Evolutionary conservation across 202 grass and related monocot genomes (phyloP), one percentile per base, ranked within the genome.

Genomic region (Setaria viridis): DNA sequence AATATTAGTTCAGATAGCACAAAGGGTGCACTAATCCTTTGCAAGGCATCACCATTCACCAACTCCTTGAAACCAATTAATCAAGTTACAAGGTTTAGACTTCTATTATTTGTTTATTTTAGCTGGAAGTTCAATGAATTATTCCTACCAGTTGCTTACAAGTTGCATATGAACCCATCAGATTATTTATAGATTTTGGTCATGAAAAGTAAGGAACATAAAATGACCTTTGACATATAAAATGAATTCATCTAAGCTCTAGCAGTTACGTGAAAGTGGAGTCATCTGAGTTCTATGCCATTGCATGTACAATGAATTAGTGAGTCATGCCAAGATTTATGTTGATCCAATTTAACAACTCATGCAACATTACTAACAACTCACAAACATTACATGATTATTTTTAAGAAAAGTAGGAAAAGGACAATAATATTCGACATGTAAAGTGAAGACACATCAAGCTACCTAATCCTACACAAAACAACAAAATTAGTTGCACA

Each of bases 401-500:
- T 13, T 55, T 83, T 74, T 7, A 30, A 4, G 0, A 3, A 43
- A 51, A 63, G 9, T 9, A 35, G 4, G 11, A 73, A 46, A 63
- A 13, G 4, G 9, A 70, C n/a, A 75, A 41, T 14, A 63, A 19
- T 65, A 7, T 8, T 30, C 54, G 70, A 75, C 70, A 25, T 84
- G 81, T 84, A 84, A 84, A 67, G 59, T 32, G 33, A 76, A 45
- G 9, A 13, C 35, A 29, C 43, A 20, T 32, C n/a, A 39, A 4
- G 25, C 41, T 70, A 72, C 35, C 5, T 60, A 72, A 30, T 34
- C n/a, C 29, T 15, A 0, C 32, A 62, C 2, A 74, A 79, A 79
- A 48, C 5, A 66, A 66, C 32, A 84, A 55, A 66, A 17, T 42
- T 45, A 50, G 45, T 15, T 74, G 1, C 17, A 20, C 45, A 74